Conservation (phyloP, 257 asterid genomes). For the Nyctanthes arbortristis region DNA sequence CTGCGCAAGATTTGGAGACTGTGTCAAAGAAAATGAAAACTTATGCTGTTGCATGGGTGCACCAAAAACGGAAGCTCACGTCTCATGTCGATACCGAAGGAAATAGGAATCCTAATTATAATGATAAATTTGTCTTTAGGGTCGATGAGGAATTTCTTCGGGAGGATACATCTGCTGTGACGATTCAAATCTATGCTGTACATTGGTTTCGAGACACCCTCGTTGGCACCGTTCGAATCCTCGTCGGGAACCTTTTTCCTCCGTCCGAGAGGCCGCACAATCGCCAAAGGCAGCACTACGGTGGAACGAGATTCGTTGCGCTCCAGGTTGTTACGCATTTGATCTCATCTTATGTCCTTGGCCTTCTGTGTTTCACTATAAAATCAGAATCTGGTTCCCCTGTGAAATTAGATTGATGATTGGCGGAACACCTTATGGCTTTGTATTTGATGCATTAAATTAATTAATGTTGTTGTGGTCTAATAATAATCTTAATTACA, state of each 20-base stretch:
- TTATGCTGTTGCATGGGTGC: constrained; percentile 80
- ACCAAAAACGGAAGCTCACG: constrained; percentile 62
- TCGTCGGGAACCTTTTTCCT: constrained; percentile 79
- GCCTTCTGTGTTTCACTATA: too few species aligned
- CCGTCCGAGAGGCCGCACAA: constrained; percentile 35
- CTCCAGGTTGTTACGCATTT: constrained; percentile 76
- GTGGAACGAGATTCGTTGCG: constrained; percentile 83
- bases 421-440: too few species aligned
- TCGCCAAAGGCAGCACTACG: constrained; percentile 26
- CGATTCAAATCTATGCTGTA: constrained; percentile 56
- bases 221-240: constrained; percentile 78
- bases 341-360: too few species aligned
- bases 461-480: too few species aligned
- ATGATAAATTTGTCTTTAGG: constrained; percentile 80
- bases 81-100: constrained; percentile 65
- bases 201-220: constrained; percentile 61
- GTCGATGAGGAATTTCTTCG: constrained; percentile 82
- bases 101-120: constrained; percentile 73
- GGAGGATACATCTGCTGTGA: constrained; percentile 67
- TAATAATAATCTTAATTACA: too few species aligned
- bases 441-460: too few species aligned
- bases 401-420: too few species aligned
- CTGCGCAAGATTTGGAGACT: constrained; percentile 86
- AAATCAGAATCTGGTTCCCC: too few species aligned
- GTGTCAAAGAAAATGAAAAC: constrained; percentile 69